Evolutionary conservation across 2,329 filamentous ascomycete species (phyloP).

Genomic region (Remersonia thermophila): DNA sequence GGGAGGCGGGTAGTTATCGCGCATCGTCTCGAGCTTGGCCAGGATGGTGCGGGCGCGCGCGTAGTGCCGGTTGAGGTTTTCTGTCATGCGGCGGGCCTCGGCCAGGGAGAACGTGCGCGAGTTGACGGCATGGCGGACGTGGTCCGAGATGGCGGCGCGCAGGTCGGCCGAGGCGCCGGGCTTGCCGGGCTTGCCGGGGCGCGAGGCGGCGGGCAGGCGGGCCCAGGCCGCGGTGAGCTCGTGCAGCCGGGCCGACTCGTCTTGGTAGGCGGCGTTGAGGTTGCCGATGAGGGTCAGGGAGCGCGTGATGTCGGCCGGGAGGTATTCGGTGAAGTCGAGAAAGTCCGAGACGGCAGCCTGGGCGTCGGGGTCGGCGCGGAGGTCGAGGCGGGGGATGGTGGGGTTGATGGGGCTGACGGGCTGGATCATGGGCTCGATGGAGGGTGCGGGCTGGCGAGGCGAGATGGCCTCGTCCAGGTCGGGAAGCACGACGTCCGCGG

Average conservation of each 20-base stretch:
- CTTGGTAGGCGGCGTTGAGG: conserved; percentile 46
- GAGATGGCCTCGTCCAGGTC: conserved; percentile 24
- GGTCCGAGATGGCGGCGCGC: conserved; percentile 48
- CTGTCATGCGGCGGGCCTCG: conserved; percentile 50
- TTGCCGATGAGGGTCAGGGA: conserved; percentile 54
- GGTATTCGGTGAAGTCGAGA: conserved; percentile 57
- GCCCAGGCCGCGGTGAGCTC: conserved; percentile 46
- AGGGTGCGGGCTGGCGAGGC: conserved; percentile 23
- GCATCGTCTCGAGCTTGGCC: conserved; percentile 46
- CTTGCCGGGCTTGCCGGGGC: conserved; percentile 34
- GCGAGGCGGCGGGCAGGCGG: conserved; percentile 34
- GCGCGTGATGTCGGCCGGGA: conserved; percentile 53
- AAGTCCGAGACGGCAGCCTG: conserved; percentile 60
- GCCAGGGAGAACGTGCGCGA: conserved; percentile 47
- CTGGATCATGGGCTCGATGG: conserved; percentile 23
- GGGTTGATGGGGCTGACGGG: conserved; percentile 22
- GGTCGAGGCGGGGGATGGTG: conserved; percentile 32
- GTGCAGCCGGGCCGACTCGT: conserved; percentile 42
- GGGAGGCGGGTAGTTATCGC: conserved; percentile 43
- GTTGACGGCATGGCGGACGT: conserved; percentile 40
- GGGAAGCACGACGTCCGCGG: conserved; percentile 8
- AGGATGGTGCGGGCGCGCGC: conserved; percentile 47
- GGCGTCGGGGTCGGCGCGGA: conserved; percentile 51
- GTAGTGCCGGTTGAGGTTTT: conserved; percentile 51
- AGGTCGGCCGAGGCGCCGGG: conserved; percentile 30